A percentile compares a stretch with the other conserved stretches of the same genome.
phyloP scores from a whole-genome alignment of 345 rosid genomes.

The Hypericum perforatum region DNA sequence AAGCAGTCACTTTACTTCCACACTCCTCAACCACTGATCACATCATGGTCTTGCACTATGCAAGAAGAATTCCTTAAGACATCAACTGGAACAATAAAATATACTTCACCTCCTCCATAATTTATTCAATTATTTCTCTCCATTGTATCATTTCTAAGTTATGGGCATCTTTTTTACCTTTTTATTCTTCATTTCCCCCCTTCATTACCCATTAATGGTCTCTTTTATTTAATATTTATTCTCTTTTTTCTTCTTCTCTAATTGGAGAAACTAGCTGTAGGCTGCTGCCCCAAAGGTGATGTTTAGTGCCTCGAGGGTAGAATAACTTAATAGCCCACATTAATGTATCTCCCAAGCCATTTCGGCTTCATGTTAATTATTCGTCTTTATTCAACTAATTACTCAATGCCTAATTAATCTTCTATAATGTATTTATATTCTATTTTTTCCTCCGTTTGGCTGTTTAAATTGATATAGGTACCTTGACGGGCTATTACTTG shows the following conservation, averaged over 20 bases:
- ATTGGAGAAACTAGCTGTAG: constrained; percentile 20
- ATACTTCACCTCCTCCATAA: too few relatives aligned
- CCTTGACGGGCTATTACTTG: too few relatives aligned
- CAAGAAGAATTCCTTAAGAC: constrained; percentile 23
- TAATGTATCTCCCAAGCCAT: constrained; percentile 17
- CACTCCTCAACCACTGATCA: constrained; percentile 55
- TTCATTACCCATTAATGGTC: constrained; percentile 12
- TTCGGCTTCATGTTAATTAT: constrained; percentile 9
- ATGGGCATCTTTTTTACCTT: constrained; percentile 6
- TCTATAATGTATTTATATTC: too few relatives aligned
- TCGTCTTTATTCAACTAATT: too few relatives aligned
- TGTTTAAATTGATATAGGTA: too few relatives aligned
- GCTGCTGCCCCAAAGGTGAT: constrained; percentile 18
- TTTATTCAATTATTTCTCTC: not conserved
- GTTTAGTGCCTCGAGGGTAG: constrained; percentile 15
- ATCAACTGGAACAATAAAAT: not conserved
- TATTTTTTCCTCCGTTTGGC: too few relatives aligned
- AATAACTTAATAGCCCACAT: constrained; percentile 17
- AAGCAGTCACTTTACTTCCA: constrained; percentile 47
- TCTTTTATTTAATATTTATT: constrained; percentile 12
- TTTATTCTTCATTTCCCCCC: not conserved
- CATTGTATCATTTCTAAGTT: constrained; percentile 19
- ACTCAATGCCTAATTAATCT: too few relatives aligned
- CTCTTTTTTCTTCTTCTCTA: constrained; percentile 8
- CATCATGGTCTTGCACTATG: constrained; percentile 86